Percentiles rank a stretch among this genome's conserved stretches.
Evolutionary conservation across 2,329 filamentous ascomycete species (phyloP).

Genomic region (Bipolaris cookei): DNA sequence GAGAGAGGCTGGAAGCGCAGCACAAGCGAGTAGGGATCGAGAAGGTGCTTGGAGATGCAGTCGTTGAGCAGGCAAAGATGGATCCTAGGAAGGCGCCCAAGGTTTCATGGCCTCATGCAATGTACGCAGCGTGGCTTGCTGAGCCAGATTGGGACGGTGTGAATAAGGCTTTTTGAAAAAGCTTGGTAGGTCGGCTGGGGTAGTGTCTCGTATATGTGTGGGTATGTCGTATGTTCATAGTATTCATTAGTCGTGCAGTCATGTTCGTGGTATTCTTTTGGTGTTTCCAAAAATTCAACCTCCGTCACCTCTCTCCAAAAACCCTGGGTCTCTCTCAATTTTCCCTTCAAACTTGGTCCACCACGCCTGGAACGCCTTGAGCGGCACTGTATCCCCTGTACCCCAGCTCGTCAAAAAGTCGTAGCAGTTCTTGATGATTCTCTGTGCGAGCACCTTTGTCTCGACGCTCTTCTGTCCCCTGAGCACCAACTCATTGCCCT

Average conservation of each 20-base stretch:
- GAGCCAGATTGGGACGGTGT: constrained; percentile 40
- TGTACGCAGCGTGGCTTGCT: constrained; percentile 34
- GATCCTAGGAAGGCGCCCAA: constrained; percentile 51
- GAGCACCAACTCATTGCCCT: constrained; percentile 45
- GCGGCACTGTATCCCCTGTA: constrained; percentile 80
- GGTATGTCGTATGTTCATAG: background rate
- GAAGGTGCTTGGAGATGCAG: constrained; percentile 53
- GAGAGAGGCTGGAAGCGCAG: constrained; percentile 31
- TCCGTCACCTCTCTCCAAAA: constrained; percentile 76
- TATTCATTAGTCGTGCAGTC: background rate
- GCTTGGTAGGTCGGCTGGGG: background rate
- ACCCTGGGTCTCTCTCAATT: constrained; percentile 83
- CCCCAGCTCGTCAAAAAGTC: constrained; percentile 94
- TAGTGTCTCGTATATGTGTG: background rate
- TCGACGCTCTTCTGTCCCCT: constrained; percentile 55
- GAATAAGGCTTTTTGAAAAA: constrained; percentile 38
- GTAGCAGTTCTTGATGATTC: constrained; percentile 96
- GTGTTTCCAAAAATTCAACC: constrained; percentile 28
- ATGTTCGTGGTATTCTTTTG: background rate
- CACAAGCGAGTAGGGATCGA: constrained; percentile 51
- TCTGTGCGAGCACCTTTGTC: constrained; percentile 84
- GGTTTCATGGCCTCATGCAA: constrained; percentile 45
- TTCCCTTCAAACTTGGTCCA: constrained; percentile 94
- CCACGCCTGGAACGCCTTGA: constrained; percentile 96
- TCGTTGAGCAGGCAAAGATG: constrained; percentile 50